Percentiles rank a stretch among this genome's conserved stretches.
Conservation (phyloP, 495 filamentous ascomycete species). For the Sordaria brevicollis region DNA sequence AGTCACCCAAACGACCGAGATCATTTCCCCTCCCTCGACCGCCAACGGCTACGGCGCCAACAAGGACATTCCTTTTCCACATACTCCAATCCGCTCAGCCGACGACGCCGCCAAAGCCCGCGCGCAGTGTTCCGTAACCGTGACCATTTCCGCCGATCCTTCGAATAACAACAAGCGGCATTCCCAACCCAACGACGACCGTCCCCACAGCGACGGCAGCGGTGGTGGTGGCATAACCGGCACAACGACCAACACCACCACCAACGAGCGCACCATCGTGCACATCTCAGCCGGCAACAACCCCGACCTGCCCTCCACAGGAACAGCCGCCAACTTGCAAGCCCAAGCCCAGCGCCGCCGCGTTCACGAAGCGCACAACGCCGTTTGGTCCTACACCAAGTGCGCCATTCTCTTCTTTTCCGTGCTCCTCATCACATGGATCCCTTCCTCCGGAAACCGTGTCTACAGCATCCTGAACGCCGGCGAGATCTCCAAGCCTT, state of each 20-base stretch:
- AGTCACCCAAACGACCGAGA: conserved; percentile 38
- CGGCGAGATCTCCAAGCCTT: conserved; percentile 41
- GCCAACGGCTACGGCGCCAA: conserved; percentile 5
- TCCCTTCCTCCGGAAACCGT: conserved; percentile 74
- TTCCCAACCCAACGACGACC: conserved; percentile 7
- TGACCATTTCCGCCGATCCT: conserved; percentile 34
- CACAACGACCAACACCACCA: not conserved
- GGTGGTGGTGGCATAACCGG: not conserved
- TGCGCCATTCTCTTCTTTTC: conserved; percentile 79
- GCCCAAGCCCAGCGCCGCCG: conserved; percentile 10
- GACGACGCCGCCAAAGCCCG: conserved; percentile 12
- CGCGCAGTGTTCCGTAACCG: conserved; percentile 26
- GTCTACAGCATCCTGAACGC: conserved; percentile 55
- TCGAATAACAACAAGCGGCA: not conserved
- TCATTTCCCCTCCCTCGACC: conserved; percentile 14
- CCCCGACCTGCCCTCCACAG: not conserved
- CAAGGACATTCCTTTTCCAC: conserved; percentile 1
- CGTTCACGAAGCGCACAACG: conserved; percentile 33
- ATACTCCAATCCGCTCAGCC: not conserved
- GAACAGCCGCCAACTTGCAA: not conserved
- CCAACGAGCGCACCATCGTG: not conserved
- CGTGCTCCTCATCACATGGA: conserved; percentile 74
- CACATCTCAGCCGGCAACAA: conserved; percentile 1
- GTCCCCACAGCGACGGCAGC: not conserved
- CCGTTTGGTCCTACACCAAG: conserved; percentile 71